These are phyloP conservation scores for Boletus eberwhitei DNA, from an alignment of 768 basidiomycete genomes.

Conservation along the genomic window DNA sequence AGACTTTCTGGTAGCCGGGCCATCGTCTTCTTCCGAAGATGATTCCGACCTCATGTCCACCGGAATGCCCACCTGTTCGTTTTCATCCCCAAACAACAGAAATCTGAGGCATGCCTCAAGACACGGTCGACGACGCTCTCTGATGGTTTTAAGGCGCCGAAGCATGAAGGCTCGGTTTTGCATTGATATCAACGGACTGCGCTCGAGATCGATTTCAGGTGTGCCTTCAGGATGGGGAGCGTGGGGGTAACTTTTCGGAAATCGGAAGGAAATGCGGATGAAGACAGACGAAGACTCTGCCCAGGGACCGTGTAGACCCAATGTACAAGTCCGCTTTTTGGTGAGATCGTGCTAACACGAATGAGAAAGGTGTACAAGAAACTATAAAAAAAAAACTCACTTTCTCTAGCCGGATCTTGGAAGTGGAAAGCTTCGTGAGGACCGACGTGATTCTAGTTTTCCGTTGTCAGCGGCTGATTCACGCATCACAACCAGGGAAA, in stretches of 20 bases:
- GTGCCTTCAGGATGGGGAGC: constrained; percentile 58
- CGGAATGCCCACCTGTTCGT: constrained; percentile 41
- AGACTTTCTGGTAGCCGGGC: constrained; percentile 33
- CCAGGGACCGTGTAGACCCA: constrained; percentile 89
- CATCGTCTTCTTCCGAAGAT: constrained; percentile 68
- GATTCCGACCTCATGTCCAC: constrained; percentile 53
- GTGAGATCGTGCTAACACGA: constrained; percentile 55
- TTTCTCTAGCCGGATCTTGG: constrained; percentile 84
- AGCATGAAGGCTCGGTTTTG: constrained; percentile 77
- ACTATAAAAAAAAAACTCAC: constrained; percentile 37
- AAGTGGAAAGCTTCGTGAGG: constrained; percentile 57
- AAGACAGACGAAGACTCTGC: constrained; percentile 82
- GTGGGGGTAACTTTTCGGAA: constrained; percentile 79
- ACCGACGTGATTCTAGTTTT: constrained; percentile 65
- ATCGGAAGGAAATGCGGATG: constrained; percentile 85
- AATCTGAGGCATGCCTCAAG: constrained; percentile 82
- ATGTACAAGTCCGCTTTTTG: constrained; percentile 75
- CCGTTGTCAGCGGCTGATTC: background rate
- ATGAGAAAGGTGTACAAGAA: constrained; percentile 5
- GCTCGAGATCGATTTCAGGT: constrained; percentile 79
- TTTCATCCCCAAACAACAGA: constrained; percentile 67
- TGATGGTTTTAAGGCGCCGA: constrained; percentile 67
- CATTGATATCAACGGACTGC: constrained; percentile 74
- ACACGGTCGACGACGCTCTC: constrained; percentile 75
- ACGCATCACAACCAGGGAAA: background rate